Evolutionary conservation across 345 rosid genomes (phyloP), one percentile per base, ranked within the genome.

Genomic region (Hypericum androsaemum): DNA sequence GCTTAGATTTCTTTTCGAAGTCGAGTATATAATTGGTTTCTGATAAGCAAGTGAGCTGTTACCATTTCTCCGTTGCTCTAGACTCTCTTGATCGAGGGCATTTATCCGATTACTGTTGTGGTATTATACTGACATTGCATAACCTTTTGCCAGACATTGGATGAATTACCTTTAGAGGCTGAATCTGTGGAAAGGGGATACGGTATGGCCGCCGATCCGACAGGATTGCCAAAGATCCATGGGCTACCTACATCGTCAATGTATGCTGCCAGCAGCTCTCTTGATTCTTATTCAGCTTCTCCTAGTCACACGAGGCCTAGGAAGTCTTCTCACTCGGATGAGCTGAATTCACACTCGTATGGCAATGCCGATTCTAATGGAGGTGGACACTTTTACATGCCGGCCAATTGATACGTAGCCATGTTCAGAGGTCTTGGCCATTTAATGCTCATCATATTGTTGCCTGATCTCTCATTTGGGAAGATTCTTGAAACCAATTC

Each of bases 131-230:
- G 32, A 22, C 32, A 22, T 22, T 22, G 32, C 32, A 22, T 22
- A 22, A 22, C 22, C 37, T 14, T 39, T 50, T 13, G 32, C 37
- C 68, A 94, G 99, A 88, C 95, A 38, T 60, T 94, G 81, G 99
- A 88, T 56, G 92, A 88, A 72, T 70, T 94, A 69, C 99, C 97
- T 7, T 57, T 88, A 71, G 97, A 88, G 68, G 89, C 95, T 57
- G 95, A 81, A 55, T 49, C 95, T 28, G 86, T 83, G 7, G 94
- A 92, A 81, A 81, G 81, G 66, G 98, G 95, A 56, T 83, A 78
- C 71, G 67, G 67, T 59, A 15, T 70, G 68, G 80, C 81, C 15
- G 47, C 76, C 5, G 95, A 90, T 68, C 57, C 94, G 43, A 79
- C 85, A 3, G 90, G 94, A 12, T 60, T 79, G 65, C 85, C 94